Base-by-base conservation (phyloP, 805 yeast species). In the Starmerella bombicola region DNA sequence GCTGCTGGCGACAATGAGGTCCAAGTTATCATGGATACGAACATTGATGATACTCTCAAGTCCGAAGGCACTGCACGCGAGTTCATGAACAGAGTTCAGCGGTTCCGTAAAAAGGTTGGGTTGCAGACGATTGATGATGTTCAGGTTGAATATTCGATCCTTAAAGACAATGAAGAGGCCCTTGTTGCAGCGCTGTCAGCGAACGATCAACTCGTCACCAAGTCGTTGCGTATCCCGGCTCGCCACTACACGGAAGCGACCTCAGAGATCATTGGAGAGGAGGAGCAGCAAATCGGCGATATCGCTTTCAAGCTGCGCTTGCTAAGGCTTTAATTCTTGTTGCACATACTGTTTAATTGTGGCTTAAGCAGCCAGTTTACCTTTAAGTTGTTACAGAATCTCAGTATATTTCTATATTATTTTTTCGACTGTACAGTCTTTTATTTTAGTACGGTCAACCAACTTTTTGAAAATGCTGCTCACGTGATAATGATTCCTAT, bases 31-130 rank as follows among this genome's bases (percentile, higher is more conserved):
- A 69, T 91, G 62, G 98, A 91, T 57, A 80, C 83, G 51, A 82
- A 80, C 52, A 65, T 85, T 41, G 80, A 91, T 59, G 83, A 84
- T 31, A 95, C 86, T 53, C 71, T 88, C 62, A 78, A 79, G 66
- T 77, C 82, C 36, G 97, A 91, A 68, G 97, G 97, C 62, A 70
- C 82, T 54, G 95, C 95, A 5, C 83, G 99, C 69, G 97, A 91
- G 64, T 71, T 91, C 58, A 74, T 91, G 57, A 91, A 91, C 74
- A 85, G 98, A 66, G 84, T 91, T 52, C 99, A 91, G 71, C 80
- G 95, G 63, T 74, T 86, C 59, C 80, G 99, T 67, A 91, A 91
- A 79, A 85, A 86, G 73, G 85, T 82, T 49, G 94, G 95, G 25
- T 71, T 91, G 57, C 81, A 81, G 58, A 86, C 93, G 47, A 88